Conservation (phyloP, 495 filamentous ascomycete genomes). For the Aspergillus panamensis region DNA sequence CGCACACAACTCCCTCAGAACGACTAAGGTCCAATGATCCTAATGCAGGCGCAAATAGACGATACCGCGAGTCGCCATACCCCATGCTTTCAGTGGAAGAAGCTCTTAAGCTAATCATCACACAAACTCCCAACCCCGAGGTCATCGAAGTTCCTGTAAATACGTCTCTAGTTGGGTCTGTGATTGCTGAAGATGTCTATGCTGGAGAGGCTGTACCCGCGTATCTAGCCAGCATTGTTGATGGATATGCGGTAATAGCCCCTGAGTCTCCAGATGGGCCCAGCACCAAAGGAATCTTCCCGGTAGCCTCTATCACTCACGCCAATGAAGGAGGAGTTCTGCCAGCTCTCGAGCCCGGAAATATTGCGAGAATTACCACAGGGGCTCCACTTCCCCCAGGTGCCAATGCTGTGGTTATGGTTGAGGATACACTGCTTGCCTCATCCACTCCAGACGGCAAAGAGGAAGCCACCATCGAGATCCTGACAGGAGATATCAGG, state of each 20-base stretch:
- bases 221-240: constrained; percentile 92
- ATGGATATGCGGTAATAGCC: constrained; percentile 81
- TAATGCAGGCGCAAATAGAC: constrained; percentile 66
- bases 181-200: constrained; percentile 78
- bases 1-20: constrained; percentile 64
- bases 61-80: constrained; percentile 83
- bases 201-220: constrained; percentile 83
- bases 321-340: constrained; percentile 63
- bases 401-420: constrained; percentile 93
- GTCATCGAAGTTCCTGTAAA: constrained; percentile 57
- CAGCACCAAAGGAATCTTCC: constrained; percentile 72
- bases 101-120: constrained; percentile 66
- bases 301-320: constrained; percentile 83
- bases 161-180: constrained; percentile 61
- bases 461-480: constrained; percentile 85
- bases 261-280: constrained; percentile 44
- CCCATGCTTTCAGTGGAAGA: constrained; percentile 86
- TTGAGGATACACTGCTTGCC: constrained; percentile 82
- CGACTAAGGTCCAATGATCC: constrained; percentile 77
- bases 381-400: constrained; percentile 87
- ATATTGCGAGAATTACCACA: constrained; percentile 88
- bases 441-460: constrained; percentile 69
- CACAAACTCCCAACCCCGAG: constrained; percentile 61
- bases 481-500: constrained; percentile 69
- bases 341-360: constrained; percentile 60